phyloP scores from a whole-genome alignment of 306 rosid genomes.

The Mimosa pudica region DNA sequence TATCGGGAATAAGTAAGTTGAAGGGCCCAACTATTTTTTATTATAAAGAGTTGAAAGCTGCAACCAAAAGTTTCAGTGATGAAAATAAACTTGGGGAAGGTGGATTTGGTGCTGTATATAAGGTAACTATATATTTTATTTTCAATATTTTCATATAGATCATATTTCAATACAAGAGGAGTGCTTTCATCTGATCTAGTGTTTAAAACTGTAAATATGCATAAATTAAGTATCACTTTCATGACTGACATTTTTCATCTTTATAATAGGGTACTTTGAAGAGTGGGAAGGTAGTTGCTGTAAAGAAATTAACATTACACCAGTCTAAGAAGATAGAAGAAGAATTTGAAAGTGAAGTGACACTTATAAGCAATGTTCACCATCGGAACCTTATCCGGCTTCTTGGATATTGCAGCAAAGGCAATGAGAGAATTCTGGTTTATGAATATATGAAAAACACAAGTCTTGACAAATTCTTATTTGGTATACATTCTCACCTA shows the following conservation, averaged over 20 bases:
- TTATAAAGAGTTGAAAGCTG: background rate
- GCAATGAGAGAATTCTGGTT: background rate
- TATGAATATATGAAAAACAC: conserved; percentile 2
- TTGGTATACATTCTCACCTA: background rate
- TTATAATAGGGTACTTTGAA: background rate
- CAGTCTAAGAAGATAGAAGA: background rate
- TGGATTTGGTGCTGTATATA: background rate
- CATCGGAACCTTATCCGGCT: conserved; percentile 8
- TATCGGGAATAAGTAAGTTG: background rate
- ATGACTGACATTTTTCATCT: background rate
- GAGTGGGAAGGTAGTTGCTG: background rate
- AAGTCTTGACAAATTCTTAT: background rate
- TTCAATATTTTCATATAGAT: background rate
- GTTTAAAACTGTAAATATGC: background rate
- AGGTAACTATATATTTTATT: background rate
- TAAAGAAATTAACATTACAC: background rate
- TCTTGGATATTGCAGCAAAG: conserved; percentile 7
- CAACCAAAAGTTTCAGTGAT: background rate
- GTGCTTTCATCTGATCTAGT: background rate
- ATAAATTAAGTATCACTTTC: background rate
- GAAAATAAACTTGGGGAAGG: conserved; percentile 7
- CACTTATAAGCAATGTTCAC: background rate
- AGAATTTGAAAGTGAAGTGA: conserved; percentile 11
- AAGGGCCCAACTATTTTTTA: background rate
- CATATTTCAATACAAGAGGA: background rate